Conservation (phyloP, 305 asterid species). For the Lippia alba region DNA sequence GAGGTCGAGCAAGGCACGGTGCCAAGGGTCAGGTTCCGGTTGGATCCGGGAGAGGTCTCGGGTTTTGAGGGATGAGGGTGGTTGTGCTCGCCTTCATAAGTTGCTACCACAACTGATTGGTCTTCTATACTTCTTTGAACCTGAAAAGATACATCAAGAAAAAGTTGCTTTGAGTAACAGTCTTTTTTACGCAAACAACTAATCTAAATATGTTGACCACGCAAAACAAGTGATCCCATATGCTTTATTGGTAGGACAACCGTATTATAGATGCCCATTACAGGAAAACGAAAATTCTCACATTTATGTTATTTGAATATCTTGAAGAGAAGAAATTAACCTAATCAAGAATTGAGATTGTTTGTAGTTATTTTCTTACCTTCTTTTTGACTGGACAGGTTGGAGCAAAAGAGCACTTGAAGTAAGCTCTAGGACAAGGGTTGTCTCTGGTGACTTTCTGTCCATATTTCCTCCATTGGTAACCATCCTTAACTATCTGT, state of each 20-base stretch:
- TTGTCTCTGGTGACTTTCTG: constrained; percentile 82
- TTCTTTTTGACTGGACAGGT: constrained; percentile 76
- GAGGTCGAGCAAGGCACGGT: constrained; percentile 55
- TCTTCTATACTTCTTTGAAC: constrained; percentile 96
- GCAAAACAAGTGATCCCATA: too few species aligned
- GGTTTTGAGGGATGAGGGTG: constrained; percentile 65
- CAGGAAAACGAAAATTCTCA: too few species aligned
- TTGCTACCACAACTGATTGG: constrained; percentile 80
- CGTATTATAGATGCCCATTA: too few species aligned
- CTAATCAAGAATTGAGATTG: background rate
- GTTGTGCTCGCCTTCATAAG: constrained; percentile 96
- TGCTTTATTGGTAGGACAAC: too few species aligned
- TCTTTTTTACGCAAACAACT: background rate
- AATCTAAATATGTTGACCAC: background rate
- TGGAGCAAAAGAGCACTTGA: constrained; percentile 83
- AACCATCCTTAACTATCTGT: constrained; percentile 83
- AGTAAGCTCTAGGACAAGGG: constrained; percentile 86
- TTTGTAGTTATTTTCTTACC: constrained; percentile 39
- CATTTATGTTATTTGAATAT: background rate
- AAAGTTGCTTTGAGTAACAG: background rate
- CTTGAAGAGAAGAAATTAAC: background rate
- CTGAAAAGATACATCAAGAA: constrained; percentile 38
- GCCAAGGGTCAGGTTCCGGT: constrained; percentile 44
- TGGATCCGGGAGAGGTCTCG: constrained; percentile 51
- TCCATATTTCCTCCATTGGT: constrained; percentile 84